These are phyloP conservation scores for Salix caprea DNA, from an alignment of 345 rosid genomes.

Conservation along the genomic window DNA sequence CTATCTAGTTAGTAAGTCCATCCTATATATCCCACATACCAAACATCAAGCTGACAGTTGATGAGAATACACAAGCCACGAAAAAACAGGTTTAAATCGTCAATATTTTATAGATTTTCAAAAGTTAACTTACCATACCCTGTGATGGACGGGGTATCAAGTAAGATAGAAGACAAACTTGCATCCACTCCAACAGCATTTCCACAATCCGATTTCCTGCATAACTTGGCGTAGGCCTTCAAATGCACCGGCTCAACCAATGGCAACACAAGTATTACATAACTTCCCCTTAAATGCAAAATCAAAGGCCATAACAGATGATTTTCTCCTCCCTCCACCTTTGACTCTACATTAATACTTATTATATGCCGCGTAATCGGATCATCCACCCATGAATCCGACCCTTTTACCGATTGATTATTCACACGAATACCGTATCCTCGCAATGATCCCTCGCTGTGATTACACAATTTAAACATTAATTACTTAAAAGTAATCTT, in stretches of 20 bases:
- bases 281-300: slow-evolving; percentile 61
- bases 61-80: too few species aligned
- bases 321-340: slow-evolving; percentile 43
- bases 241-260: slow-evolving; percentile 70
- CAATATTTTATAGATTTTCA: too few species aligned
- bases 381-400: slow-evolving; percentile 96
- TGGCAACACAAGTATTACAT: slow-evolving; percentile 63
- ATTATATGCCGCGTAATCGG: slow-evolving; percentile 77
- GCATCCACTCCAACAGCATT: slow-evolving; percentile 61
- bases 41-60: too few species aligned
- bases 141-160: slow-evolving; percentile 89
- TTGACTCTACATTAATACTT: slow-evolving; percentile 44
- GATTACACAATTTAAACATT: slow-evolving; percentile 6
- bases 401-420: slow-evolving; percentile 61
- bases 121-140: slow-evolving; percentile 70
- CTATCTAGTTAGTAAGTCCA: not conserved
- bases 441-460: slow-evolving; percentile 75
- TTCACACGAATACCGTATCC: slow-evolving; percentile 70
- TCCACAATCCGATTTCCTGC: slow-evolving; percentile 72
- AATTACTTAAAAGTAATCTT: not conserved
- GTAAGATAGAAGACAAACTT: slow-evolving; percentile 71
- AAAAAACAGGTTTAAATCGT: too few species aligned
- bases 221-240: slow-evolving; percentile 45
- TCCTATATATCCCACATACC: not conserved
- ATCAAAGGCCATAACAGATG: slow-evolving; percentile 71